These are phyloP conservation scores for Trichaptum fuscoviolaceum DNA, from an alignment of 768 basidiomycete species.

Conservation along the genomic window DNA sequence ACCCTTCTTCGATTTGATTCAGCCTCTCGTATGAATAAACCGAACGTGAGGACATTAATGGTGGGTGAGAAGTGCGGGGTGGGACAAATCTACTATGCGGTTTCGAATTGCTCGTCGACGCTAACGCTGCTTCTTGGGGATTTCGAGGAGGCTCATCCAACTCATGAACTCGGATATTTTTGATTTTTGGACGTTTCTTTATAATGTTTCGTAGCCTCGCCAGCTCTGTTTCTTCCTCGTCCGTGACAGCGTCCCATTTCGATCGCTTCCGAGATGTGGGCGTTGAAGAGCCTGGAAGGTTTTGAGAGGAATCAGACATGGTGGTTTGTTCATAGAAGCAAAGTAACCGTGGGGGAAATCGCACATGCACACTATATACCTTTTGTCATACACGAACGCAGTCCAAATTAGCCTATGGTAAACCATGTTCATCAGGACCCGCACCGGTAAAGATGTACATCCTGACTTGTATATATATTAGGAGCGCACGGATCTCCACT, in stretches of 20 bases:
- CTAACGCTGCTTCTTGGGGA: neutral
- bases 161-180: slow-evolving; percentile 16
- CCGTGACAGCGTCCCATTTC: slow-evolving; percentile 60
- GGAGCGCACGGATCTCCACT: neutral
- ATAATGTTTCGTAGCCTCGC: neutral
- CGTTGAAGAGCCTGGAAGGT: slow-evolving; percentile 36
- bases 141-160: slow-evolving; percentile 15
- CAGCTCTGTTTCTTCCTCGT: slow-evolving; percentile 30
- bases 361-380: neutral
- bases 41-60: slow-evolving; percentile 81
- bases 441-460: neutral
- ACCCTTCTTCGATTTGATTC: slow-evolving; percentile 98
- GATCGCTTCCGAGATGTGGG: slow-evolving; percentile 64
- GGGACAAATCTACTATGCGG: slow-evolving; percentile 69
- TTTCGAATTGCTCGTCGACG: neutral
- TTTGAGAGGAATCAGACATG: neutral
- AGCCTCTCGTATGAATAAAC: slow-evolving; percentile 92
- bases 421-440: neutral
- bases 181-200: slow-evolving; percentile 50
- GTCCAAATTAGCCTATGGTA: no score
- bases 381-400: no score
- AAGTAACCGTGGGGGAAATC: neutral
- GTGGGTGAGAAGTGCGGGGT: slow-evolving; percentile 68
- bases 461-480: neutral
- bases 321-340: neutral